Evolutionary conservation across 495 filamentous ascomycete genomes (phyloP), one percentile per base, ranked within the genome.

Genomic region (Astrocystis sublimbata): DNA sequence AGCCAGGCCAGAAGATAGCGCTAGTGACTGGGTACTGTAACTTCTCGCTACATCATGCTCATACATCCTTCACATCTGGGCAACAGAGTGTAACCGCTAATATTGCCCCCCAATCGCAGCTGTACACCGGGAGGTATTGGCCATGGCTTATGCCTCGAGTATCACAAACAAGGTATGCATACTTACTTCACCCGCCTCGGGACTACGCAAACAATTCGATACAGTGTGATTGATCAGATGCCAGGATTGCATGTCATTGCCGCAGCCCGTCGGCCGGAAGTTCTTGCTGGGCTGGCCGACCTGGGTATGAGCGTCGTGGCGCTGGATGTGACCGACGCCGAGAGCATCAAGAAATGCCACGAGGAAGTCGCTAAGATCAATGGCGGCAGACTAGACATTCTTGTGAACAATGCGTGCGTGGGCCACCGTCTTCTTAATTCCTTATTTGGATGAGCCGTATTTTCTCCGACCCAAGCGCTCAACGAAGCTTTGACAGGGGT

Each of bases 401-500:
- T 89, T 17, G 79, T 91, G 58, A 91, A 91, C 69, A 90, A 90
- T 67, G 86, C 86, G 79, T 82, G 46, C 40, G 79, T 70, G 19
- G 4, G 6, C 26, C 30, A 2, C 42, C 13, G 12, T 49, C 42
- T 10, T 1, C 2, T 12, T 38, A 2, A 10, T 28, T 8, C 19
- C 31, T 15, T 13, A 21, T 7, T 28, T 21, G 6, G 5, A 42
- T 10, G 9, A 36, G 8, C 51, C 8, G 13, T 19, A 26, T 31
- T 33, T 5, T 43, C 40, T 30, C n/a, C 8, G 17, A 52, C 3
- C 10, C 36, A 6, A 9, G 36, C 53, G 35, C 38, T 61, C 45
- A 61, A 33, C 17, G 1, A 31, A 13, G 12, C 12, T 33, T 17
- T 21, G n/a, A 23, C 55, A 81, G 78, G 17, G 86, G 86, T 26